Conservation (phyloP, 768 basidiomycete genomes). For the Leccinum barrowsii region DNA sequence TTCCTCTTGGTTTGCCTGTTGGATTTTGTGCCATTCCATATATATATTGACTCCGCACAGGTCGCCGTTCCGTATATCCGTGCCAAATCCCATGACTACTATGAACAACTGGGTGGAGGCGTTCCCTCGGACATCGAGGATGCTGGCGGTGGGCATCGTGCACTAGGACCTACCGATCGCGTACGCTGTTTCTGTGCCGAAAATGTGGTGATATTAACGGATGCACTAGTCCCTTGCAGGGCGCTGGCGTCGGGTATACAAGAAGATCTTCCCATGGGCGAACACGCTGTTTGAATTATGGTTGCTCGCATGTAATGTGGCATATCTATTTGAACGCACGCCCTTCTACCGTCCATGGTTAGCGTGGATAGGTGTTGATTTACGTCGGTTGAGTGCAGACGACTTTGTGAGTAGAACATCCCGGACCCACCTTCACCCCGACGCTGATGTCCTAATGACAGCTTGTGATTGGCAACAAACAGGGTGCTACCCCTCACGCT, state of each 20-base stretch:
- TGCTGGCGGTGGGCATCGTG: constrained; percentile 40
- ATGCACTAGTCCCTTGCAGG: constrained; percentile 46
- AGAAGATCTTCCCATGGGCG: constrained; percentile 74
- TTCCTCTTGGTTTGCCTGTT: constrained; percentile 66
- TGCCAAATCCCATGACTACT: constrained; percentile 87
- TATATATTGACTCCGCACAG: constrained; percentile 28
- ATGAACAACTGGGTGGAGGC: constrained; percentile 85
- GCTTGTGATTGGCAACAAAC: constrained; percentile 12
- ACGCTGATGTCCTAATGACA: constrained; percentile 9
- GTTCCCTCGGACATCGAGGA: constrained; percentile 65
- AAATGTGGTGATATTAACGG: constrained; percentile 2
- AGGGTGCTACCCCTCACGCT: constrained; percentile 20
- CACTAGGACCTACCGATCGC: constrained; percentile 48
- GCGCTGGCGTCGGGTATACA: constrained; percentile 61
- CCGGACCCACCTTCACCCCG: neutral
- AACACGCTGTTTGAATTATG: constrained; percentile 79
- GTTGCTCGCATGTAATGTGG: constrained; percentile 79
- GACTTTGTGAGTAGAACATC: constrained; percentile 59
- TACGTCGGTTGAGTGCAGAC: constrained; percentile 74
- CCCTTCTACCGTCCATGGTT: constrained; percentile 92
- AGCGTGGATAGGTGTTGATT: constrained; percentile 75
- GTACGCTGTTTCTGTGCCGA: constrained; percentile 34
- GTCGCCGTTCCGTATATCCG: constrained; percentile 86
- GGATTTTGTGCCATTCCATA: neutral
- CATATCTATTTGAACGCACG: constrained; percentile 86